These are phyloP conservation scores for Edaphochlamys debaryana DNA, from an alignment of 139 green algal genomes.

Conservation along the genomic window DNA sequence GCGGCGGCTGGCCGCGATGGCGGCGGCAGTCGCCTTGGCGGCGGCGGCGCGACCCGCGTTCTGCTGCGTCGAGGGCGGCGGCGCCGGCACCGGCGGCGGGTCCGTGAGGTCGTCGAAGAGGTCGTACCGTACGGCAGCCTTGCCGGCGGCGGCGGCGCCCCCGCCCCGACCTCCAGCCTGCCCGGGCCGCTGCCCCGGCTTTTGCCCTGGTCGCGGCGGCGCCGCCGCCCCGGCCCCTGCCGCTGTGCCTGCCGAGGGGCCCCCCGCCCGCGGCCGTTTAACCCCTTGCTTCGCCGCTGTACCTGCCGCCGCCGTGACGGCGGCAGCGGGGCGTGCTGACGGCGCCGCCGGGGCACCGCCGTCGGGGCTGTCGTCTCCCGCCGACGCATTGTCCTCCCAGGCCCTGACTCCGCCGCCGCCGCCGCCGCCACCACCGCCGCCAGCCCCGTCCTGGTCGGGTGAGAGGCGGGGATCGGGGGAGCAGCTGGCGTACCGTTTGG, in stretches of 20 bases:
- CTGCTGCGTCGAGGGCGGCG: background rate
- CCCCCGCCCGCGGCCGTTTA: no score
- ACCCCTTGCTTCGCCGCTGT: no score
- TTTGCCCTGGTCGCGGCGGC: background rate
- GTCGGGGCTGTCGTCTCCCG: no score
- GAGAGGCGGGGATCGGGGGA: conserved; percentile 20
- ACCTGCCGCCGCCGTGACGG: no score
- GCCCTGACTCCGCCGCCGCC: background rate
- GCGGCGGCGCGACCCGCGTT: conserved; percentile 4
- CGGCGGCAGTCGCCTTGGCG: background rate
- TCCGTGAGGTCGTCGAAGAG: conserved; percentile 33
- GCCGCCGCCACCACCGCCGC: background rate
- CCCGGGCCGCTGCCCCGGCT: background rate
- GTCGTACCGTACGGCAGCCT: background rate
- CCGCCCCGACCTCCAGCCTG: background rate
- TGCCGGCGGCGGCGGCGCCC: no score
- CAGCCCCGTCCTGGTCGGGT: background rate
- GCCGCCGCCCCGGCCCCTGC: background rate
- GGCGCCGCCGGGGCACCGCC: no score
- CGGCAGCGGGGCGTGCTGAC: no score
- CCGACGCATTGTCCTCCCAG: no score
- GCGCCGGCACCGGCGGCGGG: background rate
- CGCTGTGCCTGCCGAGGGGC: background rate
- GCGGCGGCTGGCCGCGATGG: background rate
- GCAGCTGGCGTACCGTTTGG: conserved; percentile 25